Base-by-base conservation (phyloP, 1,284 basidiomycete species). In the Ustilago curta region DNA sequence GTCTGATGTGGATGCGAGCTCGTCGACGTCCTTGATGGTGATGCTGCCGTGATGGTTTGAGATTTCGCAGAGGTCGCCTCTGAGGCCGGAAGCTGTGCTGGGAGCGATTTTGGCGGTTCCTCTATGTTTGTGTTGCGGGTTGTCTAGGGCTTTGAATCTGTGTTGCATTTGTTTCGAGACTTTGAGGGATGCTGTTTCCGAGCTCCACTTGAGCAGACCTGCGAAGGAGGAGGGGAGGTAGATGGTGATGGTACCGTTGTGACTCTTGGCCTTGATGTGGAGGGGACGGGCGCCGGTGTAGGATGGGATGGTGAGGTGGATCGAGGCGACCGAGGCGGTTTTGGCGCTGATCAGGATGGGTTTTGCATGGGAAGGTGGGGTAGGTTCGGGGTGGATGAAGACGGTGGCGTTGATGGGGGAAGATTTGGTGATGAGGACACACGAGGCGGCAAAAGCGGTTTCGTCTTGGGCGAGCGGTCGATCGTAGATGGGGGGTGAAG, bases 181-280 rank as follows among this genome's bases (percentile, higher is more conserved):
- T 47, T 69, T 66, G 21, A 83, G 59, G 11, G 65, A 40, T 35
- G 79, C 81, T n/a, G 61, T 58, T 29, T 83, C 81, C 8, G 70
- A 69, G 3, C 43, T 57, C 79, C 79, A 83, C 19, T 64, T 67
- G 48, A 83, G 64, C 29, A 80, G n/a, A 8, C 81, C 81, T 18
- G 64, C 65, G 50, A 83, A 83, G 8, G 63, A 56, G 9, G 62
- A 48, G 40, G 81, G 81, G 4, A 83, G 56, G 47, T 49, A 51
- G 37, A 83, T 54, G 40, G 65, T 69, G 40, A 80, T 66, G 51
- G 77, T 67, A 16, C 79, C 81, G 25, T 55, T 70, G n/a, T 25
- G 11, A 0, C 74, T 62, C 12, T 77, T 70, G 21, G 68, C 77
- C 0, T 65, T 59, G 48, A 83, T 76, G 50, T 73, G 55, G 52